A percentile compares a stretch with the other conserved stretches of the same genome.
These are phyloP conservation scores for Glaciozyma martinii DNA, from an alignment of 768 basidiomycete species.

Conservation along the genomic window DNA sequence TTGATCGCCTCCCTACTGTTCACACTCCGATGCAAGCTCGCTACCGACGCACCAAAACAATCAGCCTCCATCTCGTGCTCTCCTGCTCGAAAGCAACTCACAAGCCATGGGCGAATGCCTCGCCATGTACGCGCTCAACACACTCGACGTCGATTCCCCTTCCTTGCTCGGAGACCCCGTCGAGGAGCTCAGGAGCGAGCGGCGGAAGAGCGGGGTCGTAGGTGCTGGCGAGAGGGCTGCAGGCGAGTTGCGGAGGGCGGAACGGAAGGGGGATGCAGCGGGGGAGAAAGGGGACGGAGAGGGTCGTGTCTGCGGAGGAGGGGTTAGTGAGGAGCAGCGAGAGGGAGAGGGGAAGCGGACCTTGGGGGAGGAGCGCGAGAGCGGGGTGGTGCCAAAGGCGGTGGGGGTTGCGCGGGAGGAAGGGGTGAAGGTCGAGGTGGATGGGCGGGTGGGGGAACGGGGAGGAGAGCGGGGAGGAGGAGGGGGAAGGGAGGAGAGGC, in stretches of 20 bases:
- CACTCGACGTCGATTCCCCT: not conserved
- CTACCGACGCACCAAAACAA: not conserved
- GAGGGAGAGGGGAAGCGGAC: not conserved
- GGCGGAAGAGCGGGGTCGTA: not conserved
- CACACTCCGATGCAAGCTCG: constrained; percentile 3
- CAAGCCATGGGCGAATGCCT: constrained; percentile 14
- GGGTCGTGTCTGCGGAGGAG: constrained; percentile 15
- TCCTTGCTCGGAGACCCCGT: not conserved
- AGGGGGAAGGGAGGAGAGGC: constrained; percentile 22
- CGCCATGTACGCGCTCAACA: constrained; percentile 20
- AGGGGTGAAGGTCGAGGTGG: constrained; percentile 5
- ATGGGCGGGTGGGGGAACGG: not conserved
- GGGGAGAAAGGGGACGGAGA: constrained; percentile 8
- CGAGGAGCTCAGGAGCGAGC: not conserved
- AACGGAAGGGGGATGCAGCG: not conserved
- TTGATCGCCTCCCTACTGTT: constrained; percentile 23
- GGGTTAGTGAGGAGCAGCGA: not conserved
- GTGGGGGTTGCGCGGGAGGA: not conserved
- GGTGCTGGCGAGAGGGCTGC: not conserved
- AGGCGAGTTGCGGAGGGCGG: constrained; percentile 21
- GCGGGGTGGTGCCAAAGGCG: not conserved
- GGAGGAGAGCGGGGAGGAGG: not conserved
- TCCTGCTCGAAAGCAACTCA: not conserved
- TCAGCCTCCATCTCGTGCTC: not conserved
- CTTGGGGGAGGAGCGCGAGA: constrained; percentile 27